Evolutionary conservation across 257 asterid genomes (phyloP).

Genomic region (Capsicum rhomboideum): DNA sequence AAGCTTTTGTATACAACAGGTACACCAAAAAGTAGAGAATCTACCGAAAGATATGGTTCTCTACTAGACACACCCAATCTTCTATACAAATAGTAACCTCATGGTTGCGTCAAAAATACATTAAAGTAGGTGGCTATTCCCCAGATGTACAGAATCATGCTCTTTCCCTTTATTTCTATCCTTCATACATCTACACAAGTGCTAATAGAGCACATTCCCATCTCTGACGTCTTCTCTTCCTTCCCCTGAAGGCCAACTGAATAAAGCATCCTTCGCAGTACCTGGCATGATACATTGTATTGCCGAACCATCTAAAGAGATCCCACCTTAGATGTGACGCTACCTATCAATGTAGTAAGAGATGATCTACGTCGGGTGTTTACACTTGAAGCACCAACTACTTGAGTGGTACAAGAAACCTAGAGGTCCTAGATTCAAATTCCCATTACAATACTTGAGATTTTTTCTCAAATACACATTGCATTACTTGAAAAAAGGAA

Average conservation of each 20-base stretch:
- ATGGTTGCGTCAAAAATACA: not conserved
- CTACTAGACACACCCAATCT: not conserved
- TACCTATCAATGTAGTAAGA: not conserved
- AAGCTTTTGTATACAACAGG: not conserved
- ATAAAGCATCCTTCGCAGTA: not conserved
- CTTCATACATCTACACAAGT: not conserved
- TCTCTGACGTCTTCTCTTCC: not conserved
- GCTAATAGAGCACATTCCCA: not conserved
- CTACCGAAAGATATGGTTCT: not conserved
- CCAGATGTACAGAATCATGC: not conserved
- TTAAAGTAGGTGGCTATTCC: not conserved
- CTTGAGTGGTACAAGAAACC: not conserved
- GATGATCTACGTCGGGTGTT: not conserved
- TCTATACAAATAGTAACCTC: not conserved
- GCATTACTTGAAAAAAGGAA: not conserved
- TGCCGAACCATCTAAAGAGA: not conserved
- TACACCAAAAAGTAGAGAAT: not conserved
- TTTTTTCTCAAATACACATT: not conserved
- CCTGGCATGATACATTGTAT: not conserved
- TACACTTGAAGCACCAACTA: not conserved
- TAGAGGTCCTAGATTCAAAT: not conserved
- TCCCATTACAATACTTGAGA: not conserved
- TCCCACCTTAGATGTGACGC: not conserved
- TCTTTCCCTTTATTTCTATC: not conserved
- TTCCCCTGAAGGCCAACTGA: not conserved